Base-by-base conservation (phyloP, 306 rosid genomes). In the Amphicarpaea edgeworthii region DNA sequence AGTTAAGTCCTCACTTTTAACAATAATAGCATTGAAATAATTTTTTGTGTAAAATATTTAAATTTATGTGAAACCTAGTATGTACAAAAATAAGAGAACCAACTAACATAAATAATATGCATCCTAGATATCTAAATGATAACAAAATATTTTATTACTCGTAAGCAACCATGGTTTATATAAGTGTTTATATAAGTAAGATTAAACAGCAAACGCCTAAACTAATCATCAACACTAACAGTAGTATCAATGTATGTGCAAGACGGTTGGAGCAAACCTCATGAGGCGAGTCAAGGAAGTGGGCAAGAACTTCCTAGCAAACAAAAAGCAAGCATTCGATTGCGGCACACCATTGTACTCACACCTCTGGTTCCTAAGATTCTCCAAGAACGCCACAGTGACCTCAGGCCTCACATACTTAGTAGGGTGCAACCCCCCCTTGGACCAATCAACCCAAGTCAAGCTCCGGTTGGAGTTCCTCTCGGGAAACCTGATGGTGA, bases 381-480 rank as follows among this genome's bases (percentile, higher is more conserved):
- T 72, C 69, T 77, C 63, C 83, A 92, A 66, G 5, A 87, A 67
- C 49, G 62, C 90, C 4, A 32, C 12, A 7, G 92, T 90, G 5
- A 88, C 87, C 14, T 90, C 92, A 0, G 71, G 58, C 58, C 85
- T 83, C 30, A 68, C 73, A 64, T 77, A 90, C 79, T 72, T 82
- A 3, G 79, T 77, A 0, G 98, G 98, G 72, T 93, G 98, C 0
- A 84, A 76, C 15, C 97, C 96, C 7, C 90, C 84, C 81, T 75
- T 84, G 2, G 97, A 87, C 93, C 95, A 93, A 24, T 93, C 92
- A 21, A 83, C 93, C 93, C 96, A 91, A 32, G 97, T 91, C 89
- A 93, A 81, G 38, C 87, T 89, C 84, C 90, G 82, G 5, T 91
- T 88, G 0, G 97, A 89, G 17, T 89, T 93, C 51, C 45, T 73